Evolutionary conservation across 352 stramenopile species (phyloP), one percentile per base, ranked within the genome.

Genomic region (Pythium insidiosum): DNA sequence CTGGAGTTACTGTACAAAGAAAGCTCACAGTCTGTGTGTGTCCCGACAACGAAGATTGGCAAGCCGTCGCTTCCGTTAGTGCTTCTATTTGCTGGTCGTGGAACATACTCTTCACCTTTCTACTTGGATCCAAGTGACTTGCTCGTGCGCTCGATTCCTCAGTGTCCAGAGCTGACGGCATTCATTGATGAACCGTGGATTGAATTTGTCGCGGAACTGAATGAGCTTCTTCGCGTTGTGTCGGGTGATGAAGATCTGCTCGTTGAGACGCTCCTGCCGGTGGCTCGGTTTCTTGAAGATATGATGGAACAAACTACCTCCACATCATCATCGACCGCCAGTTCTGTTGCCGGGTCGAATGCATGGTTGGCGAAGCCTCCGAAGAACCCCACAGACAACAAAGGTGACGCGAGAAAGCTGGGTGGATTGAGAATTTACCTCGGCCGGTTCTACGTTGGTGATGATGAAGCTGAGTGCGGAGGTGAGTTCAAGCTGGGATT

Each of bases 161-260:
- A 91, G 43, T 88, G 75, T 19, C 73, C 79, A 4, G 72, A 88
- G 41, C 50, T 91, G 16, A 88, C 73, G 6, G 67, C 75, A n/a
- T 91, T 91, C 48, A 91, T 91, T 40, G 79, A 91, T 43, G 79
- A 88, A 23, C 73, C 69, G 35, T 91, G 75, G 76, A 76, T 91
- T 53, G 72, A 88, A 61, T 84, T 91, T 50, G 77, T 91, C 31
- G 76, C 75, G 0, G 79, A 91, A 42, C 53, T 91, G 1, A 91
- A 91, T 40, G 73, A 79, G 29, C 40, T 91, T 6, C 49, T 91
- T 25, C 75, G 79, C 4, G 62, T 87, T 11, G 76, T 91, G 15
- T 60, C 77, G 30, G 67, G 71, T n/a, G 57, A 84, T 22, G 65
- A 77, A 47, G 47, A 53, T 42, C 62, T 48, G 7, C 44, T 84